These are phyloP conservation scores for Kluyveromyces sp. DNA, from an alignment of 1,139 yeast genomes.

Conservation along the genomic window DNA sequence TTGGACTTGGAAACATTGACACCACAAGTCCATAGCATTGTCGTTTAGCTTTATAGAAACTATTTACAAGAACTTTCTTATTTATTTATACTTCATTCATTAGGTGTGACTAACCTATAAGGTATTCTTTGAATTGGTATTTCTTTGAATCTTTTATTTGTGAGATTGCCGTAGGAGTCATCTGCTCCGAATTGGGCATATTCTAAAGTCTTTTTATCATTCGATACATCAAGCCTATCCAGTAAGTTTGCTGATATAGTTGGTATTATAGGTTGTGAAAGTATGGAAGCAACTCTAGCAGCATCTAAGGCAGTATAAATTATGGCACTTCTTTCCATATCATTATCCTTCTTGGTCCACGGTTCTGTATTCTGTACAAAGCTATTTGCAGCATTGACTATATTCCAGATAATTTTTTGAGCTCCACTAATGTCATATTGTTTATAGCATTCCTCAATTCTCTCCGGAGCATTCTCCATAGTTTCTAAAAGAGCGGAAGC, in stretches of 20 bases:
- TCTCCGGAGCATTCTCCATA: slow-evolving; percentile 27
- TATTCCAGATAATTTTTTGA: slow-evolving; percentile 53
- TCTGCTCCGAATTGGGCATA: slow-evolving; percentile 42
- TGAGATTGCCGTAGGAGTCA: slow-evolving; percentile 38
- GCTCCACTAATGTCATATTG: slow-evolving; percentile 54
- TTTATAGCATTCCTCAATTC: slow-evolving; percentile 39
- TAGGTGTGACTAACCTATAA: slow-evolving; percentile 7
- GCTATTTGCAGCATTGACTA: slow-evolving; percentile 55
- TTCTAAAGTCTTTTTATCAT: slow-evolving; percentile 34
- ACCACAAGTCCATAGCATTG: slow-evolving; percentile 38
- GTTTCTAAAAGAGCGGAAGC: slow-evolving; percentile 17
- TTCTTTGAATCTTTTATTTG: slow-evolving; percentile 36
- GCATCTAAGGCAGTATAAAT: slow-evolving; percentile 65
- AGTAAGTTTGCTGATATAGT: slow-evolving; percentile 48
- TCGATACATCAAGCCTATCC: slow-evolving; percentile 51
- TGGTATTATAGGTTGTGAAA: slow-evolving; percentile 71
- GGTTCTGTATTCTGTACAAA: slow-evolving; percentile 56
- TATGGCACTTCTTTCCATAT: slow-evolving; percentile 39
- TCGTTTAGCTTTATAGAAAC: slow-evolving; percentile 12
- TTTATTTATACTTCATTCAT: slow-evolving; percentile 3
- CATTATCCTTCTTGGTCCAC: slow-evolving; percentile 37
- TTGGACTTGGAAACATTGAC: slow-evolving; percentile 54
- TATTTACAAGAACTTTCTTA: slow-evolving; percentile 4
- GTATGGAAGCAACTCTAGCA: slow-evolving; percentile 57
- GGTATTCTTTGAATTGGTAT: slow-evolving; percentile 32